Percentiles rank a stretch among this genome's conserved stretches.
Conservation (phyloP, 176 grass and related monocot genomes). For the Ananas comosus region DNA sequence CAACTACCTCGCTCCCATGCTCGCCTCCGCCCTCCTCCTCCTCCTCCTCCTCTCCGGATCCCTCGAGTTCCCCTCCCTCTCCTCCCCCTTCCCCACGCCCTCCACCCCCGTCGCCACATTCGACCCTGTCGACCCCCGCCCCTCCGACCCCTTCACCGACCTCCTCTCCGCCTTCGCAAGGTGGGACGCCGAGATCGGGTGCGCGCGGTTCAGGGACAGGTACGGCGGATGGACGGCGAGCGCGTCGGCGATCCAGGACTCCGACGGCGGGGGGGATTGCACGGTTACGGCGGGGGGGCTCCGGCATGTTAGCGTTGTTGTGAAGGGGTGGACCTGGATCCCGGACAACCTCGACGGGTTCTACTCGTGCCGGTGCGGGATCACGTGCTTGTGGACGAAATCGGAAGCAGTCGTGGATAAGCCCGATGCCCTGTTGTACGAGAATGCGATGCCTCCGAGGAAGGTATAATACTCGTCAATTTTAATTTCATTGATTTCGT, state of each 20-base stretch:
- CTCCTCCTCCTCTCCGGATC: constrained; percentile 21
- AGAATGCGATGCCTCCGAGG: constrained; percentile 48
- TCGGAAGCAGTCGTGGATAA: constrained; percentile 40
- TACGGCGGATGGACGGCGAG: constrained; percentile 17
- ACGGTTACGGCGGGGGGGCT: constrained; percentile 15
- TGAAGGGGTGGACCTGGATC: constrained; percentile 90
- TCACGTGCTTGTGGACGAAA: constrained; percentile 86
- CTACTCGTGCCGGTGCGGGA: constrained; percentile 66
- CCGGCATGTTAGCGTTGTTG: constrained; percentile 53
- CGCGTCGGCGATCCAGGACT: constrained; percentile 17
- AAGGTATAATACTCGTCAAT: constrained; percentile 31
- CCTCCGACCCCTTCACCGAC: constrained; percentile 31
- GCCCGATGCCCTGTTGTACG: constrained; percentile 74
- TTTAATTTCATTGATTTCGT: not conserved
- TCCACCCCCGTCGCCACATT: constrained; percentile 26
- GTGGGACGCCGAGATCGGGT: constrained; percentile 64
- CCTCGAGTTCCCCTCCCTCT: constrained; percentile 14
- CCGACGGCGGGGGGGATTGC: constrained; percentile 24
- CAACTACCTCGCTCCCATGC: constrained; percentile 70
- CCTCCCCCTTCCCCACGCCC: constrained; percentile 14
- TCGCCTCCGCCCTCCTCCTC: constrained; percentile 38
- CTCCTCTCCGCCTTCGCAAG: constrained; percentile 42
- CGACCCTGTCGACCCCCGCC: constrained; percentile 43
- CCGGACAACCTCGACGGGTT: constrained; percentile 75
- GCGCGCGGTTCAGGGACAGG: constrained; percentile 49